phyloP scores from a whole-genome alignment of 768 basidiomycete genomes.

The Agaricus subrufescens region DNA sequence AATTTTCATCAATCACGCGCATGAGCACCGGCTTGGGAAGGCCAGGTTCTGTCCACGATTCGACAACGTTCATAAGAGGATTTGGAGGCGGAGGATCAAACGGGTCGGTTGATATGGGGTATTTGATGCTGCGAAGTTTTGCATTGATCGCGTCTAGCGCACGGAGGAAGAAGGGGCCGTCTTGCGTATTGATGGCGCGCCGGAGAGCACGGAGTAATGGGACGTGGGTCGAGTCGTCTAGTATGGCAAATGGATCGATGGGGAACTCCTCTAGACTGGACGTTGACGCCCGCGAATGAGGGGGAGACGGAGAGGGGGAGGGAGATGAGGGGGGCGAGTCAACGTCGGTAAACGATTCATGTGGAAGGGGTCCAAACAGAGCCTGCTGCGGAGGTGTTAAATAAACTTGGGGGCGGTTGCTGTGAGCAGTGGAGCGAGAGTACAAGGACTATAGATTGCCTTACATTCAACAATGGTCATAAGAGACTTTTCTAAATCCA shows the following conservation, averaged over 20 bases:
- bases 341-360: slow-evolving; percentile 36
- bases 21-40: slow-evolving; percentile 64
- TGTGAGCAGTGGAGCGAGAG: slow-evolving; percentile 10
- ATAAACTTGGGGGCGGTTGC: slow-evolving; percentile 42
- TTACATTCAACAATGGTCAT: slow-evolving; percentile 69
- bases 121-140: slow-evolving; percentile 60
- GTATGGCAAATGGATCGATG: not conserved
- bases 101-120: slow-evolving; percentile 50
- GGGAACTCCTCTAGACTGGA: slow-evolving; percentile 20
- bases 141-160: slow-evolving; percentile 60
- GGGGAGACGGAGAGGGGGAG: slow-evolving; percentile 33
- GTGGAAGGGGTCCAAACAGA: slow-evolving; percentile 65
- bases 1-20: slow-evolving; percentile 85
- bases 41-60: slow-evolving; percentile 46
- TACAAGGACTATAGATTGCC: slow-evolving; percentile 14
- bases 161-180: slow-evolving; percentile 68
- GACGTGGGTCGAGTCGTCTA: slow-evolving; percentile 11
- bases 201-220: slow-evolving; percentile 54
- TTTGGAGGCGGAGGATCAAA: slow-evolving; percentile 44
- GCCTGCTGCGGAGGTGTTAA: slow-evolving; percentile 60
- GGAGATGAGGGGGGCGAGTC: slow-evolving; percentile 27
- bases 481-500: slow-evolving; percentile 69
- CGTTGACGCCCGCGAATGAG: slow-evolving; percentile 29
- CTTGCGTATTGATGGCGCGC: slow-evolving; percentile 61
- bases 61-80: slow-evolving; percentile 40